Base-by-base conservation (phyloP, 2,329 filamentous ascomycete genomes). In the Epichloe brachyelytri region DNA sequence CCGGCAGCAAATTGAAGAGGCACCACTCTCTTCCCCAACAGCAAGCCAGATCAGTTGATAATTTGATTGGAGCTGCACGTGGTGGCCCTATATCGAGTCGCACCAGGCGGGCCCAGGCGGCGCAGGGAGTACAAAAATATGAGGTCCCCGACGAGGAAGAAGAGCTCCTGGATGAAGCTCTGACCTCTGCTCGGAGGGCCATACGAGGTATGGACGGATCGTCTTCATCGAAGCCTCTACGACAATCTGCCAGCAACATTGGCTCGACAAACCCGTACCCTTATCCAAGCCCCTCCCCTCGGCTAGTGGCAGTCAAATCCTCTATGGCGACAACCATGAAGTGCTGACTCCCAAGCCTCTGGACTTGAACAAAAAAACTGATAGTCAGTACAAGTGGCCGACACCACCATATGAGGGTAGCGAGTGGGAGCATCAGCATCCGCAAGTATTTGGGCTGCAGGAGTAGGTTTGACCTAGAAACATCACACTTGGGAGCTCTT, bases 91-190 rank as follows among this genome's bases (percentile, higher is more conserved):
- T 88, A 48, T 89, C 87, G 1, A 88, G 84, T 65, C 78, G 90
- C 55, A 93, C 89, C 14, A 77, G 91, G 53, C 79, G 88, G 54
- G 85, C 87, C 12, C 78, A 94, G 64, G 83, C 87, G 14, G 63
- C 64, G 4, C 84, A 88, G 55, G 85, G 86, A 4, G 81, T 86
- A 46, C 85, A 86, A 60, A 84, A 88, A 55, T 96, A 97, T 63
- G 93, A 98, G 63, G 90, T 90, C 0, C 88, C 93, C 1, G 90
- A 95, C 60, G 93, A 98, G 67, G 91, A 97, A 63, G 93, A 98
- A 53, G 93, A 98, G 68, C 77, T 98, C 10, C 76, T 97, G 10
- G 90, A 96, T 58, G 93, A 98, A 68, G 89, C 83, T 19, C 74
- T 96, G 41, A 78, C 82, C 46, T 88, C 86, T 5, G 86, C 89